These are phyloP conservation scores for Pseudonectria buxi DNA, from an alignment of 2,329 filamentous ascomycete genomes.

Conservation along the genomic window DNA sequence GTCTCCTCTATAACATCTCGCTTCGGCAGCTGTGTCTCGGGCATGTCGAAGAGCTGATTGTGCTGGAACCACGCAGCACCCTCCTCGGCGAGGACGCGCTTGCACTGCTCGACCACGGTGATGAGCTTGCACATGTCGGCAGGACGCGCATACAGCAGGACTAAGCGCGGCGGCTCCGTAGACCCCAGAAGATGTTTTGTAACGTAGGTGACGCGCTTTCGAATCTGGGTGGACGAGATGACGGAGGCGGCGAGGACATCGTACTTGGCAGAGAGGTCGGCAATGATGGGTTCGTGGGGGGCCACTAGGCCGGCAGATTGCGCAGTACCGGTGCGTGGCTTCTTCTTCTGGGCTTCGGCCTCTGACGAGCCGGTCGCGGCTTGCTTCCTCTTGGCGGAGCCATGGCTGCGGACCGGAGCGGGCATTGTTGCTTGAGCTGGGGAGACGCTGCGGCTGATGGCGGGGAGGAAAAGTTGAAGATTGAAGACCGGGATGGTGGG, in stretches of 20 bases:
- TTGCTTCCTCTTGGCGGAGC: slow-evolving; percentile 15
- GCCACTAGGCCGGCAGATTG: slow-evolving; percentile 13
- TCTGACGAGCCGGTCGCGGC: slow-evolving; percentile 1
- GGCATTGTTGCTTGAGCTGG: slow-evolving; percentile 11
- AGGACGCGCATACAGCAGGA: slow-evolving; percentile 46
- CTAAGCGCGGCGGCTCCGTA: slow-evolving; percentile 24
- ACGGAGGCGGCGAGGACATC: slow-evolving; percentile 47
- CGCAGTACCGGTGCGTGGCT: slow-evolving; percentile 3
- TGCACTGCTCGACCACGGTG: slow-evolving; percentile 60
- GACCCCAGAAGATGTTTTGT: slow-evolving; percentile 36
- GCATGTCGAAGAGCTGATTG: slow-evolving; percentile 48
- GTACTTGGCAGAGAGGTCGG: slow-evolving; percentile 39
- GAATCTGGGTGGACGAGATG: slow-evolving; percentile 54
- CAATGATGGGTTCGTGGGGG: slow-evolving; percentile 37
- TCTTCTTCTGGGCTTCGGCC: slow-evolving; percentile 9
- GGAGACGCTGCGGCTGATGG: slow-evolving; percentile 2
- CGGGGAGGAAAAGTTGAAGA: slow-evolving; percentile 14
- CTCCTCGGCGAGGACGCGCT: slow-evolving; percentile 44
- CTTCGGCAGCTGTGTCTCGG: slow-evolving; percentile 22
- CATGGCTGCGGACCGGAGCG: slow-evolving; percentile 2
- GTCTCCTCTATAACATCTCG: slow-evolving; percentile 37
- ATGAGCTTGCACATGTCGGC: slow-evolving; percentile 57
- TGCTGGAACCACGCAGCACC: slow-evolving; percentile 49
- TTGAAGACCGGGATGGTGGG: slow-evolving; percentile 12
- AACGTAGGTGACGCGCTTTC: slow-evolving; percentile 43